phyloP scores from a whole-genome alignment of 2,329 filamentous ascomycete genomes.

The Venturia pyrina region DNA sequence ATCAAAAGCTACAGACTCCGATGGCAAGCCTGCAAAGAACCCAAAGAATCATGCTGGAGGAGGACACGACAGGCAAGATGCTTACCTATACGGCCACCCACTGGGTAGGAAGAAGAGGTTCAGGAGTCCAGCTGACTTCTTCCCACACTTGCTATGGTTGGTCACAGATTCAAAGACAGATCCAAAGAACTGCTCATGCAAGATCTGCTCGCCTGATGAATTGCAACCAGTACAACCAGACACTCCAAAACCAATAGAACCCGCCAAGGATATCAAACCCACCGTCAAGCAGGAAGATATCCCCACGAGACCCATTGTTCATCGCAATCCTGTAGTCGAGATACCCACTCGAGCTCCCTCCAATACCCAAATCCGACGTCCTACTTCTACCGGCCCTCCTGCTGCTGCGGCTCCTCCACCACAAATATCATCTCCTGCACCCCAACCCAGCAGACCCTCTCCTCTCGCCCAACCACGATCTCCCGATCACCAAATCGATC shows the following conservation, averaged over 20 bases:
- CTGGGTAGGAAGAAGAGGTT: slow-evolving; percentile 47
- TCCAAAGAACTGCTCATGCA: slow-evolving; percentile 46
- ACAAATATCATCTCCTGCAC: not conserved
- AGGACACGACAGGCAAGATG: slow-evolving; percentile 46
- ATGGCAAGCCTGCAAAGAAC: slow-evolving; percentile 34
- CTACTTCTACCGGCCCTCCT: not conserved
- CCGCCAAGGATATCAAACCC: slow-evolving; percentile 16
- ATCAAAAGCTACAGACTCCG: slow-evolving; percentile 33
- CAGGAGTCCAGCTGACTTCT: slow-evolving; percentile 49
- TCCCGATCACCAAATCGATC: slow-evolving; percentile 40
- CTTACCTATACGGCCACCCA: slow-evolving; percentile 51
- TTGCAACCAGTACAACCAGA: slow-evolving; percentile 28
- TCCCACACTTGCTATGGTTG: slow-evolving; percentile 50
- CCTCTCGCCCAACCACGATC: slow-evolving; percentile 31
- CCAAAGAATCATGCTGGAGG: slow-evolving; percentile 40
- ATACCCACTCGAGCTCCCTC: slow-evolving; percentile 19
- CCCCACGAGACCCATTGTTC: not conserved
- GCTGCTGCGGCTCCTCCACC: not conserved
- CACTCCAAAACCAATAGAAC: slow-evolving; percentile 13
- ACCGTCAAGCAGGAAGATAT: slow-evolving; percentile 1
- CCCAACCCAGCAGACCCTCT: slow-evolving; percentile 19
- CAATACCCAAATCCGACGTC: slow-evolving; percentile 14
- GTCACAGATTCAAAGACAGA: slow-evolving; percentile 43
- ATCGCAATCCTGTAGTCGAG: slow-evolving; percentile 17
- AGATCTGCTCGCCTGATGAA: slow-evolving; percentile 46